These are phyloP conservation scores for Trifolium repens DNA, from an alignment of 306 rosid genomes.

Conservation along the genomic window DNA sequence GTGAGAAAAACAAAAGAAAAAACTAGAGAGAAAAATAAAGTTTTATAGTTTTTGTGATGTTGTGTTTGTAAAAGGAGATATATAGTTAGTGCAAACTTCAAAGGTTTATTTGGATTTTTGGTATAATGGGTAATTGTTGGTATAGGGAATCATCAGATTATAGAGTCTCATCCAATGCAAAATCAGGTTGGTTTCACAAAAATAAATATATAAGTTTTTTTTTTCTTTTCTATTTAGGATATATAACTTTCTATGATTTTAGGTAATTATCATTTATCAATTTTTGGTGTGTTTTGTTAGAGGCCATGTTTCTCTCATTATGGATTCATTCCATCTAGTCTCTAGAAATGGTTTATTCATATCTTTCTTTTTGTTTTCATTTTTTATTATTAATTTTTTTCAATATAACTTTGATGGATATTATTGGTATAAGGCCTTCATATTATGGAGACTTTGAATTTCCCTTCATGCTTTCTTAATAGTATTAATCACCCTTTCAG, in stretches of 20 bases:
- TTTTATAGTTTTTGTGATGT: slow-evolving; percentile 47
- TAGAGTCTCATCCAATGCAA: slow-evolving; percentile 88
- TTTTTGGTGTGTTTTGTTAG: slow-evolving; percentile 7
- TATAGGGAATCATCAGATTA: slow-evolving; percentile 69
- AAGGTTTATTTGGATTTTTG: slow-evolving; percentile 47
- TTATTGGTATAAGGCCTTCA: background rate
- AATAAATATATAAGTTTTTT: background rate
- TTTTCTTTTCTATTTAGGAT: slow-evolving; percentile 9
- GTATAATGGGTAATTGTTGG: slow-evolving; percentile 88
- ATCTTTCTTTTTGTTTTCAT: background rate
- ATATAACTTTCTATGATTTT: background rate
- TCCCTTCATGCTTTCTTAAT: background rate
- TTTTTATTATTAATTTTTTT: background rate
- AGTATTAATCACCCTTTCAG: slow-evolving; percentile 5
- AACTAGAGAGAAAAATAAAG: background rate
- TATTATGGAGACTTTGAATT: background rate
- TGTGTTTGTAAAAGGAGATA: slow-evolving; percentile 47
- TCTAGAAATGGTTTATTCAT: slow-evolving; percentile 4
- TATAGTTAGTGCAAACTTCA: slow-evolving; percentile 22
- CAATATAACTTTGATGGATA: slow-evolving; percentile 18
- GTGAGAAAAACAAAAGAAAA: background rate
- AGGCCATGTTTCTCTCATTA: slow-evolving; percentile 8
- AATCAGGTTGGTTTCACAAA: slow-evolving; percentile 66
- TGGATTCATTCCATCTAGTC: no score
- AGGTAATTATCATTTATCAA: background rate